These are phyloP conservation scores for Fomitopsis serialis DNA, from an alignment of 768 basidiomycete genomes.

Conservation along the genomic window DNA sequence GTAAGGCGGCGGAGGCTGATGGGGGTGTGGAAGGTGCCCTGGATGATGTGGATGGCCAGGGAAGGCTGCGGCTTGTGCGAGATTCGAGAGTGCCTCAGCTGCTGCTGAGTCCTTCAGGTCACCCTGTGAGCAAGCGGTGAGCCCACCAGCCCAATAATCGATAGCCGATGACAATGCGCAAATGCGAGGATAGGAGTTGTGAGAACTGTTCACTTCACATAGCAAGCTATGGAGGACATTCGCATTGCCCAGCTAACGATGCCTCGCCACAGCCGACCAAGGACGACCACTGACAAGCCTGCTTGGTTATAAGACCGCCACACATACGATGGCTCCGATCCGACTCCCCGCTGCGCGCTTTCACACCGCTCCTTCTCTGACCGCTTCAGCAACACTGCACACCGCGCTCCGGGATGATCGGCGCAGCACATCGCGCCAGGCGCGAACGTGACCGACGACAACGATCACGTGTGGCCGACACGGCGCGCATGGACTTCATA, in stretches of 20 bases:
- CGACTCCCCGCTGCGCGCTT: too few species aligned
- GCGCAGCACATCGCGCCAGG: slow-evolving; percentile 3
- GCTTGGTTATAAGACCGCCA: too few species aligned
- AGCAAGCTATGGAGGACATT: too few species aligned
- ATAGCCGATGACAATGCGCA: too few species aligned
- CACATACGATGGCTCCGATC: too few species aligned
- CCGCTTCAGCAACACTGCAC: not conserved
- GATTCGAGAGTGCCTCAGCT: slow-evolving; percentile 51
- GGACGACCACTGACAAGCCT: too few species aligned
- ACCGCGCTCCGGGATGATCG: not conserved
- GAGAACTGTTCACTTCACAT: too few species aligned
- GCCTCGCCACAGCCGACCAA: too few species aligned
- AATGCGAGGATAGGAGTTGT: too few species aligned
- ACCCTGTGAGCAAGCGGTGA: slow-evolving; percentile 28
- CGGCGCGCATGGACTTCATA: slow-evolving; percentile 4
- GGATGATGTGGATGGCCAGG: slow-evolving; percentile 4
- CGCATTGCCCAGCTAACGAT: too few species aligned
- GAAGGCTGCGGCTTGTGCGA: slow-evolving; percentile 36
- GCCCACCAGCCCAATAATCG: not conserved
- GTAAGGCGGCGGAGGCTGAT: slow-evolving; percentile 14
- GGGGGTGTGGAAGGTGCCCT: slow-evolving; percentile 7
- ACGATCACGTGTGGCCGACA: slow-evolving; percentile 18
- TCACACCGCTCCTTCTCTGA: too few species aligned
- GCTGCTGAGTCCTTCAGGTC: slow-evolving; percentile 54
- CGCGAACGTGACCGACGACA: slow-evolving; percentile 19